Conservation (phyloP, 2,329 filamentous ascomycete genomes). For the Whalleya microplaca region DNA sequence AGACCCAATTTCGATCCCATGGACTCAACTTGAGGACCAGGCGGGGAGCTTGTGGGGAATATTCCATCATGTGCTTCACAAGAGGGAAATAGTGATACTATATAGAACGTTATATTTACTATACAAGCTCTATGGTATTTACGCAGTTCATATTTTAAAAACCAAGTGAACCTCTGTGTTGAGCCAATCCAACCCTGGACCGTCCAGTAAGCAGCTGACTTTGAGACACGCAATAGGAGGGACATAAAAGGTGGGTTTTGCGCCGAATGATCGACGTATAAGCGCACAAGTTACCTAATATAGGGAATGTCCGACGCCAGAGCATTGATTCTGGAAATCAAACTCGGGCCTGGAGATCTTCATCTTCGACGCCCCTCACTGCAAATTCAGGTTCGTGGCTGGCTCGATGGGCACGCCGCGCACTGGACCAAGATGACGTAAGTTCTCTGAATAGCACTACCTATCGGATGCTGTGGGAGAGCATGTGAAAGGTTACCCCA, state of each 20-base stretch:
- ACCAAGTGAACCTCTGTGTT: too few species aligned
- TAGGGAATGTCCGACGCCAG: slow-evolving; percentile 3
- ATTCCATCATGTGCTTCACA: background rate
- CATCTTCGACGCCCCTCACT: slow-evolving; percentile 14
- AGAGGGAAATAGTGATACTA: background rate
- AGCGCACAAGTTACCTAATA: slow-evolving; percentile 10
- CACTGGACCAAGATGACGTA: slow-evolving; percentile 14
- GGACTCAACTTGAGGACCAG: background rate
- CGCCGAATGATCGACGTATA: slow-evolving; percentile 2
- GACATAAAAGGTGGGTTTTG: background rate
- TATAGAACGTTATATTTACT: background rate
- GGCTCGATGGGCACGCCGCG: slow-evolving; percentile 8
- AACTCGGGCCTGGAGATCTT: slow-evolving; percentile 9
- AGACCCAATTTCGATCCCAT: background rate
- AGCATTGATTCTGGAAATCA: too few species aligned
- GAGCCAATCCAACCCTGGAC: background rate
- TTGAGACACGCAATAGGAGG: background rate
- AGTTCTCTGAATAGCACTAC: slow-evolving; percentile 1
- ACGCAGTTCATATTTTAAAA: too few species aligned
- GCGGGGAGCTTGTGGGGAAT: background rate
- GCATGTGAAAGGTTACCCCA: background rate
- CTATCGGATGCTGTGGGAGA: background rate
- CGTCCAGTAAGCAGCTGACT: slow-evolving; percentile 19
- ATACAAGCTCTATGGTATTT: too few species aligned
- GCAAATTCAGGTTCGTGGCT: slow-evolving; percentile 4